These are phyloP conservation scores for Sordariomycetes sp. DNA, from an alignment of 2,329 filamentous ascomycete genomes.

Conservation along the genomic window DNA sequence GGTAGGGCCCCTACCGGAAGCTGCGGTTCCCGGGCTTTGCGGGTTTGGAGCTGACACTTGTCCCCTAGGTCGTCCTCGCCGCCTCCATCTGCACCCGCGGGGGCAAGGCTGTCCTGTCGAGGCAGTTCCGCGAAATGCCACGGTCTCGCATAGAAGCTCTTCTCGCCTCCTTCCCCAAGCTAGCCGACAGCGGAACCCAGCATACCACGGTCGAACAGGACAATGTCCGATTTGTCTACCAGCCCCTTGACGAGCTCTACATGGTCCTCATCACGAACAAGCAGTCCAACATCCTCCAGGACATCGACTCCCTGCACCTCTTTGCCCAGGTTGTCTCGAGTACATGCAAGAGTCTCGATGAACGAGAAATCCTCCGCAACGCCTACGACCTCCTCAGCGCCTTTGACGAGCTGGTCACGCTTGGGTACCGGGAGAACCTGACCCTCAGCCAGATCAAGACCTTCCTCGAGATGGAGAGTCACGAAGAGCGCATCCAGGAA, in stretches of 20 bases:
- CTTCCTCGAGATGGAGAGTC: slow-evolving; percentile 98
- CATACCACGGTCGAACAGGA: slow-evolving; percentile 98
- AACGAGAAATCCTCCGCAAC: slow-evolving; percentile 89
- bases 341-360: slow-evolving; percentile 91
- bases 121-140: slow-evolving; percentile 96
- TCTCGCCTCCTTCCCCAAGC: slow-evolving; percentile 93
- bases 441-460: slow-evolving; percentile 97
- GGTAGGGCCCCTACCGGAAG: neutral
- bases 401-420: slow-evolving; percentile 92
- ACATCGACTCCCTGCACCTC: slow-evolving; percentile 95
- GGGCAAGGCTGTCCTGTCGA: slow-evolving; percentile 94
- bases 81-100: slow-evolving; percentile 98
- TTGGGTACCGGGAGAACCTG: slow-evolving; percentile 93
- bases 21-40: neutral
- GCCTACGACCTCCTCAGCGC: slow-evolving; percentile 93
- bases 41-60: neutral
- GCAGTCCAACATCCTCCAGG: slow-evolving; percentile 97
- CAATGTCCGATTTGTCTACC: slow-evolving; percentile 98
- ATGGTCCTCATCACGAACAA: slow-evolving; percentile 99
- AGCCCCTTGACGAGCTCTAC: slow-evolving; percentile 97
- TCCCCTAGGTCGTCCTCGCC: slow-evolving; percentile 79
- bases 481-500: slow-evolving; percentile 97
- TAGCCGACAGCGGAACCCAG: slow-evolving; percentile 90
- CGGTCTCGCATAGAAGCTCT: slow-evolving; percentile 93
- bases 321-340: slow-evolving; percentile 96